Percentiles rank a stretch among this genome's conserved stretches.
Conservation (phyloP, 176 grass and related monocot genomes). For the Carex littledalei region DNA sequence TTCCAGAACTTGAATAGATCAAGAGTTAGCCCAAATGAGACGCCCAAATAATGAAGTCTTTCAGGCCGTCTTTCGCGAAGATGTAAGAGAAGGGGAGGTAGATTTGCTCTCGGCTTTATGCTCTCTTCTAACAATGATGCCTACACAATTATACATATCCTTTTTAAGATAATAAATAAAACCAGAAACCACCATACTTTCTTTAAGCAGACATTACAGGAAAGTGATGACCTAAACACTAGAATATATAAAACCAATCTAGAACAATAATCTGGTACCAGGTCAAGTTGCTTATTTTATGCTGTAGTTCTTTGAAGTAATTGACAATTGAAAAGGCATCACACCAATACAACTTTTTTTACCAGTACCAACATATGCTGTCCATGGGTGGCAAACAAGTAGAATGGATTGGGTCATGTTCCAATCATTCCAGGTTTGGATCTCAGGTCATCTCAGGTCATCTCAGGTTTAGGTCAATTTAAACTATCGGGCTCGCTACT, state of each 20-base stretch:
- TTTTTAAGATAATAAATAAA: constrained; percentile 2
- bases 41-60: constrained; percentile 86
- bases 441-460: background rate
- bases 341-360: background rate
- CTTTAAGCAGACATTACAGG: background rate
- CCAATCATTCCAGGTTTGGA: background rate
- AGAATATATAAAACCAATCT: background rate
- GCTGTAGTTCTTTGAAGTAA: background rate
- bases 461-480: background rate
- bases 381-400: background rate
- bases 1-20: constrained; percentile 92
- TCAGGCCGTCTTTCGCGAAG: constrained; percentile 51
- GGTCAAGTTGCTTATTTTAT: background rate
- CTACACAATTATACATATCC: constrained; percentile 38
- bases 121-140: constrained; percentile 83
- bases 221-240: background rate
- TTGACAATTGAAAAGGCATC: background rate
- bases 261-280: background rate
- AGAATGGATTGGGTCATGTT: background rate
- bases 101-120: constrained; percentile 66
- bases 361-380: background rate
- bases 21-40: constrained; percentile 87
- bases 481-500: background rate
- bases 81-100: constrained; percentile 81
- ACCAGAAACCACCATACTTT: background rate